phyloP scores from a whole-genome alignment of 495 filamentous ascomycete species.

The Penicillium lagena region DNA sequence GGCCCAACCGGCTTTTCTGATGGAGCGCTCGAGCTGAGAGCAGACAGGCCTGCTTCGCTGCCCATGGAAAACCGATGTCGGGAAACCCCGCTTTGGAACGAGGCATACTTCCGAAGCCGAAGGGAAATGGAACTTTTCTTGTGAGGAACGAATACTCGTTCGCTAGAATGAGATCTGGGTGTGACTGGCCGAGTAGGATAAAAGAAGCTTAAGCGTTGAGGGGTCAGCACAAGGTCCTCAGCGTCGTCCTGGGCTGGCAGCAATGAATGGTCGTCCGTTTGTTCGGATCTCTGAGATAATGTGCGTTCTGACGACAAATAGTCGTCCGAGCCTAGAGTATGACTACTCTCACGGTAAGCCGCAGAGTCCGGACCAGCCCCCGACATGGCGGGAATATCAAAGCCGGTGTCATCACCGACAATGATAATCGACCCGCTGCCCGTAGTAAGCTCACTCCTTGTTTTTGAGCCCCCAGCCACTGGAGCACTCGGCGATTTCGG shows the following conservation, averaged over 20 bases:
- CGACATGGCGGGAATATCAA: constrained; percentile 30
- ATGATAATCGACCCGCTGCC: constrained; percentile 87
- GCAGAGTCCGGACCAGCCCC: constrained; percentile 20
- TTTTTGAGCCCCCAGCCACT: constrained; percentile 14
- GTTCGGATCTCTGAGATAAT: constrained; percentile 18
- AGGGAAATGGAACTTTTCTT: constrained; percentile 28
- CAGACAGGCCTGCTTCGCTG: constrained; percentile 54
- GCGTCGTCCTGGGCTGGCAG: constrained; percentile 30
- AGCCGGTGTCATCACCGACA: constrained; percentile 52
- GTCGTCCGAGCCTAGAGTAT: constrained; percentile 2
- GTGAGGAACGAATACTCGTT: constrained; percentile 16
- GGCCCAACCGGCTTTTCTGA: constrained; percentile 31
- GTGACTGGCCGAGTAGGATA: constrained; percentile 12
- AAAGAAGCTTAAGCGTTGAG: constrained; percentile 8
- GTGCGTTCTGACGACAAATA: constrained; percentile 9
- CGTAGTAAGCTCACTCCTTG: constrained; percentile 57
- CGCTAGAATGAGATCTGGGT: constrained; percentile 28
- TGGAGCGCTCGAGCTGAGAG: constrained; percentile 18
- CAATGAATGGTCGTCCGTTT: constrained; percentile 22
- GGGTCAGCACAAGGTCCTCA: constrained; percentile 6
- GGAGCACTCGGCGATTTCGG: constrained; percentile 2
- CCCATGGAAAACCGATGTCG: constrained; percentile 50
- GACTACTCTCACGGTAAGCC: constrained; percentile 3
- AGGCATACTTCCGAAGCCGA: constrained; percentile 57
- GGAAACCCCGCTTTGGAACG: constrained; percentile 67